Evolutionary conservation across 176 grass and related monocot species (phyloP), one percentile per base, ranked within the genome.

Genomic region (Ampelocalamus luodianensis): DNA sequence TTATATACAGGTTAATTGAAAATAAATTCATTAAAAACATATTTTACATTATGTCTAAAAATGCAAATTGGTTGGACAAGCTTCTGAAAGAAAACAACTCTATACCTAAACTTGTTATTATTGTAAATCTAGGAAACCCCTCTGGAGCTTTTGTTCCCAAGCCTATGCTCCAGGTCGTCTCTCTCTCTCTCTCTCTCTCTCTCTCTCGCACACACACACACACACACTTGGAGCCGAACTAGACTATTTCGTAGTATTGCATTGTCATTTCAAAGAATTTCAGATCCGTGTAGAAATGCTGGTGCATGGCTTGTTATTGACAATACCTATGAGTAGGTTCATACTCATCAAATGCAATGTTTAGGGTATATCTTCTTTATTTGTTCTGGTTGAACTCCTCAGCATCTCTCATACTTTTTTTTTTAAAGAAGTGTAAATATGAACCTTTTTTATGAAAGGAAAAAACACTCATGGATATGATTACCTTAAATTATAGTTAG

Each of bases 81-180:
- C 82, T 79, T 58, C 49, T 99, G 54, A 86, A 87, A 83, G 82
- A 82, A 85, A 83, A 88, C 68, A 54, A 88, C 16, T 81, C 74
- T 51, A 73, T 89, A 22, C 97, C 97, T 84, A 99, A 99, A 84
- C 90, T 96, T 77, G 97, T 99, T 90, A 96, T 84, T 73, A 91
- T 99, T 91, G 97, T 99, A 72, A 99, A 99, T 94, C 97, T 93
- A 29, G 97, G 97, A 56, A 99, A 99, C 78, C 97, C 97, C 14
- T 89, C 93, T 6, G 93, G 97, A 72, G 88, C 90, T 70, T 99
- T 92, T 74, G 86, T 99, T 42, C 93, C 93, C 11, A 84, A 72
- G 81, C 78, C 86, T 51, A 85, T 87, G 81, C 84, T 99, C 38
- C 74, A 89, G 91, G 96, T 96, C 68, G 76, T 55, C 27, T 77